Evolutionary conservation across 2,329 filamentous ascomycete genomes (phyloP), one percentile per base, ranked within the genome.

Genomic region (Botrytis fragariae): DNA sequence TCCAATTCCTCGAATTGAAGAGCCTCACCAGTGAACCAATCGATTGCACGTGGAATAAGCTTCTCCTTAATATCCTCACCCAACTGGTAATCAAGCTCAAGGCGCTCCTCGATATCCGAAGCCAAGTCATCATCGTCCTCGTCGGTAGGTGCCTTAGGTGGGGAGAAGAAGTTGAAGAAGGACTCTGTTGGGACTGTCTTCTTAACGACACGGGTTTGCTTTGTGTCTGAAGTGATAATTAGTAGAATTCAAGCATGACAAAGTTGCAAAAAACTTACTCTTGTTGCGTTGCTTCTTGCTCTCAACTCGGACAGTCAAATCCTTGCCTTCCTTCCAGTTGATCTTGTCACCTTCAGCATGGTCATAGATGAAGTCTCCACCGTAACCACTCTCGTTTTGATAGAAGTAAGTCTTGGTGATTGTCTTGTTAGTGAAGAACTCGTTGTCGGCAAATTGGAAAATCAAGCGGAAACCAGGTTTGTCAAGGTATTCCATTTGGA

Each of bases 41-140:
- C 96, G 80, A 99, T 96, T 73, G 97, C 96, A 79, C 95, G 94
- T 77, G 96, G 96, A 79, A 99, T 99, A 77, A 99, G 89, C 87
- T 99, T 99, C 89, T 99, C 96, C 87, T 99, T 99, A 86, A 99
- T 98, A 82, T 99, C 96, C 87, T 99, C 96, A 78, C 96, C 96
- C 62, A 99, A 91, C 85, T 98, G 95, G 84, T 98, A 99, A 85
- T 99, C 96, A 70, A 99, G 91, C 86, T 99, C 96, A 73, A 99
- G 90, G 77, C 96, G 95, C 85, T 97, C 95, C 87, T 99, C 96
- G 70, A 99, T 97, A 82, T 99, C 96, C 69, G 91, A 92, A 72
- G 92, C 90, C 74, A 92, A 91, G 77, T 95, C 92, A 51, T 90
- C 87, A 60, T 90, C 86, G 68, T 93, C 92, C 10, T 86, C 85